Conservation (phyloP, 2,329 filamentous ascomycete genomes). For the Allantophomopsis lycopodina region DNA sequence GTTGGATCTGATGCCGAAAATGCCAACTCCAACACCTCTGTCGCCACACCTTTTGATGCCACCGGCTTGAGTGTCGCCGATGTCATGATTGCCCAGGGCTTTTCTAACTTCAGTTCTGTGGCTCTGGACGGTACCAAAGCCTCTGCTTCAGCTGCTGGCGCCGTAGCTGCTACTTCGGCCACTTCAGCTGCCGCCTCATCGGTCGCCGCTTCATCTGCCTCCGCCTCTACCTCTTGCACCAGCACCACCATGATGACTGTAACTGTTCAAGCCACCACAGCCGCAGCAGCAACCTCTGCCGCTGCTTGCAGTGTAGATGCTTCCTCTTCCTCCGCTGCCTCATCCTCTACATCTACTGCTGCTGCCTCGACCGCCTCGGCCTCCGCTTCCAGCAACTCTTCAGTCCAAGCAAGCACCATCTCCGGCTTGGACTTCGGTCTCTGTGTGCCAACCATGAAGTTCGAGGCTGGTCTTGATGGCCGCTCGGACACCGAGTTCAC, state of each 20-base stretch:
- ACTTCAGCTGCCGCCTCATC: not conserved
- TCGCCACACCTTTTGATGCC: constrained; percentile 39
- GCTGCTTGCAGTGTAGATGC: too few relatives aligned
- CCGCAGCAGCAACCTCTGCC: too few relatives aligned
- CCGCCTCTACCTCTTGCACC: constrained; percentile 1
- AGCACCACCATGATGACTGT: constrained; percentile 10
- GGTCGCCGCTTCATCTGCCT: constrained; percentile 5
- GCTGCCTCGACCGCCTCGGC: constrained; percentile 8
- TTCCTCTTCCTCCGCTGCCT: constrained; percentile 1
- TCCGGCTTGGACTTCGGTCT: constrained; percentile 31
- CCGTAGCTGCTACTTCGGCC: constrained; percentile 10
- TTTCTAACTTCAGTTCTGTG: constrained; percentile 41
- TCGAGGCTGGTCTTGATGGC: constrained; percentile 35
- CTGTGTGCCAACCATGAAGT: constrained; percentile 38
- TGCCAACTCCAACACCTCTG: constrained; percentile 38
- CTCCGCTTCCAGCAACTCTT: constrained; percentile 10
- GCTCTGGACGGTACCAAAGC: constrained; percentile 21
- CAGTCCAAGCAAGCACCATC: constrained; percentile 13
- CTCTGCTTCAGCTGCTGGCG: constrained; percentile 19
- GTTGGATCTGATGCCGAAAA: constrained; percentile 42
- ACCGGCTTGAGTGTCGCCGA: constrained; percentile 52
- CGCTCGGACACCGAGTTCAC: constrained; percentile 45
- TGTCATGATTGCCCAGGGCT: constrained; percentile 45
- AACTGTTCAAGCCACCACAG: constrained; percentile 1
- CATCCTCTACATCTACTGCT: constrained; percentile 1